phyloP scores from a whole-genome alignment of 2,329 filamentous ascomycete genomes.

The Stagonosporopsis cucurbitacearum region DNA sequence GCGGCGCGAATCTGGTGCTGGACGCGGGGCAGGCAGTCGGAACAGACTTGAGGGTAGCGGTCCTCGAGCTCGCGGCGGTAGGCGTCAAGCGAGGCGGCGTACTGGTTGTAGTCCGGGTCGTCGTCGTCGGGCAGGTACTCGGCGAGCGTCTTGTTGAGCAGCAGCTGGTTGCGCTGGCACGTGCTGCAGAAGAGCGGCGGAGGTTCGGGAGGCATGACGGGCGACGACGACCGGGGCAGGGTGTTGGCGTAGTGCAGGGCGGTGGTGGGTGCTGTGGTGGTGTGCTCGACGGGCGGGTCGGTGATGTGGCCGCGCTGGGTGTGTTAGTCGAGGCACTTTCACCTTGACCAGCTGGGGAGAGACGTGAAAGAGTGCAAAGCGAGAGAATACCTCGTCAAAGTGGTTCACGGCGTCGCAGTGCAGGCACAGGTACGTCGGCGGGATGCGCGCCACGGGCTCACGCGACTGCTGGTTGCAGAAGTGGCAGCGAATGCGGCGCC shows the following conservation, averaged over 20 bases:
- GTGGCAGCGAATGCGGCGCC: constrained; percentile 45
- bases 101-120: constrained; percentile 72
- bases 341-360: no score
- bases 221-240: constrained; percentile 36
- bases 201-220: constrained; percentile 27
- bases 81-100: constrained; percentile 71
- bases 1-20: constrained; percentile 72
- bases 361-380: no score
- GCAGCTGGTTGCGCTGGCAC: constrained; percentile 87
- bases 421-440: constrained; percentile 47
- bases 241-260: constrained; percentile 33
- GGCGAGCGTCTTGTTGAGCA: constrained; percentile 76
- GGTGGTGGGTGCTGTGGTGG: constrained; percentile 29
- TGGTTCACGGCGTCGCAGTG: constrained; percentile 88
- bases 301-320: constrained; percentile 89
- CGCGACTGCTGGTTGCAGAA: constrained; percentile 41
- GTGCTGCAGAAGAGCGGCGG: constrained; percentile 70
- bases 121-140: constrained; percentile 74
- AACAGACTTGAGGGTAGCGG: constrained; percentile 88
- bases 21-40: constrained; percentile 77
- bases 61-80: constrained; percentile 77
- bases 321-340: no score
- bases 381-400: constrained; percentile 83
- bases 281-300: constrained; percentile 73
- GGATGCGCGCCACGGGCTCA: constrained; percentile 30